These are phyloP conservation scores for Pyronema omphalodes DNA, from an alignment of 495 filamentous ascomycete species.

Conservation along the genomic window DNA sequence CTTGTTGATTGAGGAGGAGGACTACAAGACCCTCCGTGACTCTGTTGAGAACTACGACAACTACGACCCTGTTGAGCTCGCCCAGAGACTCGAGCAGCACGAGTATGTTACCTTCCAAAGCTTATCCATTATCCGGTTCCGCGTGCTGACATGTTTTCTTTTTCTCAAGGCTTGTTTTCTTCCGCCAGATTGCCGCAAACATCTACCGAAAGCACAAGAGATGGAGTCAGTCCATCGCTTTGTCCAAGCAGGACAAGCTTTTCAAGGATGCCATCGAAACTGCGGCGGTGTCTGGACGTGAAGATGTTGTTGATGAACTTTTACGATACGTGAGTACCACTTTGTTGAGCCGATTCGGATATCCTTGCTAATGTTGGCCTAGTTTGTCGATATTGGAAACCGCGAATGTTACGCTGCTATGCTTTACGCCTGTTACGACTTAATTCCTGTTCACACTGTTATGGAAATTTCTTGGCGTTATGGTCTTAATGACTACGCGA, in stretches of 20 bases:
- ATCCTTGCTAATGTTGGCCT: slow-evolving; percentile 16
- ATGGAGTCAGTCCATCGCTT: slow-evolving; percentile 97
- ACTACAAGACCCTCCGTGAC: slow-evolving; percentile 95
- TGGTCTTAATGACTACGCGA: slow-evolving; percentile 88
- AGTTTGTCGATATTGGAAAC: slow-evolving; percentile 99
- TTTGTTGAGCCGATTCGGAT: slow-evolving; percentile 6
- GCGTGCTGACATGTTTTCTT: slow-evolving; percentile 9
- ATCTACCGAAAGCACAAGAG: slow-evolving; percentile 99
- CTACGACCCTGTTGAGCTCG: slow-evolving; percentile 92
- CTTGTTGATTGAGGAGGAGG: slow-evolving; percentile 93
- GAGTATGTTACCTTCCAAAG: slow-evolving; percentile 30
- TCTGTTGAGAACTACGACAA: slow-evolving; percentile 98
- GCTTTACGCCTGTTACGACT: slow-evolving; percentile 96
- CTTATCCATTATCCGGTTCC: neutral
- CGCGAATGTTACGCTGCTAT: slow-evolving; percentile 98
- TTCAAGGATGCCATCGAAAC: slow-evolving; percentile 99
- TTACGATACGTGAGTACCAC: slow-evolving; percentile 71
- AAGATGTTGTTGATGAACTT: slow-evolving; percentile 85
- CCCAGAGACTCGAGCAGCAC: slow-evolving; percentile 83
- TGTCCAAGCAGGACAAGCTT: slow-evolving; percentile 97
- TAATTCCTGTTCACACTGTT: slow-evolving; percentile 77
- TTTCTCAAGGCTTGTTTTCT: slow-evolving; percentile 59
- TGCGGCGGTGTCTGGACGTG: slow-evolving; percentile 79
- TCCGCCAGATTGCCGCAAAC: slow-evolving; percentile 92
- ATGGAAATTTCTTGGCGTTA: slow-evolving; percentile 96